Conservation (phyloP, 2,329 filamentous ascomycete species). For the Cladosporium sp. region DNA sequence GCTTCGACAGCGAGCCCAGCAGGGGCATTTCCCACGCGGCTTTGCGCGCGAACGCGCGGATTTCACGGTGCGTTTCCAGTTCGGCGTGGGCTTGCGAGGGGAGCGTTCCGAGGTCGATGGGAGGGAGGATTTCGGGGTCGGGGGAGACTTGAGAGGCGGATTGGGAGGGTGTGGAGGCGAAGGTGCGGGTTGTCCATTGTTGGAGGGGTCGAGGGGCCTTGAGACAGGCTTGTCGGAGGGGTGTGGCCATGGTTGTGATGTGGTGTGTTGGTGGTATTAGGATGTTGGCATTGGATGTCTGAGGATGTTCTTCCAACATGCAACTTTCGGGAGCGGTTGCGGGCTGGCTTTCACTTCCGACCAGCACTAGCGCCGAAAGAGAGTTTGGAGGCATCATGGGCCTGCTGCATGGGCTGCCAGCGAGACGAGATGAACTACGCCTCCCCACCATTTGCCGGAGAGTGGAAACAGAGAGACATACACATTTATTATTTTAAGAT, state of each 20-base stretch:
- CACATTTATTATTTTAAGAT: background rate
- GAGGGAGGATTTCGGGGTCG: slow-evolving; percentile 13
- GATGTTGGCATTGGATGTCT: too few species aligned
- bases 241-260: slow-evolving; percentile 21
- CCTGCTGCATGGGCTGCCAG: too few species aligned
- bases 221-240: slow-evolving; percentile 27
- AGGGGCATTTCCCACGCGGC: slow-evolving; percentile 96
- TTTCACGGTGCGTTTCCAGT: slow-evolving; percentile 81
- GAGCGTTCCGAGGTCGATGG: slow-evolving; percentile 57
- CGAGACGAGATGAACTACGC: slow-evolving; percentile 2
- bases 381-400: slow-evolving; percentile 3
- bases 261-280: background rate
- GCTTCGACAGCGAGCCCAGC: slow-evolving; percentile 73
- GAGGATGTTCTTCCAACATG: background rate
- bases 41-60: slow-evolving; percentile 81
- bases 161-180: slow-evolving; percentile 6
- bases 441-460: slow-evolving; percentile 10
- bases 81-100: slow-evolving; percentile 78
- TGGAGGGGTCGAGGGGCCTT: slow-evolving; percentile 20
- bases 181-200: slow-evolving; percentile 16
- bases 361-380: background rate
- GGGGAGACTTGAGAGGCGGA: slow-evolving; percentile 14
- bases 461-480: too few species aligned
- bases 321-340: background rate
- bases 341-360: background rate